A percentile compares a stretch with the other conserved stretches of the same genome.
Evolutionary conservation across 2,329 filamentous ascomycete genomes (phyloP).

Genomic region (Atkinsonella texensis): DNA sequence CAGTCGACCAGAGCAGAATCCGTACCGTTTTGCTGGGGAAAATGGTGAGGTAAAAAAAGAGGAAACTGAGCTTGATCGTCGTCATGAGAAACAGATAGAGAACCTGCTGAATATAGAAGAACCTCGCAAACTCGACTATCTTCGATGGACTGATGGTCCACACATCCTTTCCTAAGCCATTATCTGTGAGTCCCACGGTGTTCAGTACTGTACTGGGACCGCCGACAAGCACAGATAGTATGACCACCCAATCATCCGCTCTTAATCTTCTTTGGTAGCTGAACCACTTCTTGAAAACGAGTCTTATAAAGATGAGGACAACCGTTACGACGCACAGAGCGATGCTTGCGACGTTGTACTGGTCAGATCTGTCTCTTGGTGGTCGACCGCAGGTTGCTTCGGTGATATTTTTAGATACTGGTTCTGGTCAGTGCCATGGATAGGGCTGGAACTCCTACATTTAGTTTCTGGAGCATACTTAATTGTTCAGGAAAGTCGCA

Average conservation of each 20-base stretch:
- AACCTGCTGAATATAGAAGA: slow-evolving; percentile 6
- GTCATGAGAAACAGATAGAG: slow-evolving; percentile 5
- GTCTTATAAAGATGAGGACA: slow-evolving; percentile 10
- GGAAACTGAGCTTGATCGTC: slow-evolving; percentile 3
- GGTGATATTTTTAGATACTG: slow-evolving; percentile 7
- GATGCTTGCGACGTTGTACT: slow-evolving; percentile 7
- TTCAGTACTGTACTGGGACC: slow-evolving; percentile 15
- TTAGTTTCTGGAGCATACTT: background rate
- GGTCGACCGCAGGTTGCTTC: slow-evolving; percentile 4
- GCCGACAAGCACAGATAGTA: slow-evolving; percentile 12
- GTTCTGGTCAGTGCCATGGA: background rate
- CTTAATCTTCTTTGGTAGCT: slow-evolving; percentile 18
- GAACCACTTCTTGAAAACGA: slow-evolving; percentile 15
- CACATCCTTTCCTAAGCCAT: slow-evolving; percentile 21
- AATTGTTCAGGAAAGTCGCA: background rate
- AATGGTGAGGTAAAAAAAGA: slow-evolving; percentile 5
- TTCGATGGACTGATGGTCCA: slow-evolving; percentile 17
- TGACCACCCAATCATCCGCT: slow-evolving; percentile 20
- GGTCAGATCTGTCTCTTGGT: slow-evolving; percentile 1
- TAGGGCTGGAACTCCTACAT: background rate
- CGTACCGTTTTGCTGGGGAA: slow-evolving; percentile 2
- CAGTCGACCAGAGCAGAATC: slow-evolving; percentile 1
- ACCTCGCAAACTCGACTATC: slow-evolving; percentile 3
- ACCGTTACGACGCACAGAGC: slow-evolving; percentile 11
- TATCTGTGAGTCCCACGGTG: slow-evolving; percentile 11